Conservation (phyloP, 2,329 filamentous ascomycete genomes). For the Aureobasidium sp. region DNA sequence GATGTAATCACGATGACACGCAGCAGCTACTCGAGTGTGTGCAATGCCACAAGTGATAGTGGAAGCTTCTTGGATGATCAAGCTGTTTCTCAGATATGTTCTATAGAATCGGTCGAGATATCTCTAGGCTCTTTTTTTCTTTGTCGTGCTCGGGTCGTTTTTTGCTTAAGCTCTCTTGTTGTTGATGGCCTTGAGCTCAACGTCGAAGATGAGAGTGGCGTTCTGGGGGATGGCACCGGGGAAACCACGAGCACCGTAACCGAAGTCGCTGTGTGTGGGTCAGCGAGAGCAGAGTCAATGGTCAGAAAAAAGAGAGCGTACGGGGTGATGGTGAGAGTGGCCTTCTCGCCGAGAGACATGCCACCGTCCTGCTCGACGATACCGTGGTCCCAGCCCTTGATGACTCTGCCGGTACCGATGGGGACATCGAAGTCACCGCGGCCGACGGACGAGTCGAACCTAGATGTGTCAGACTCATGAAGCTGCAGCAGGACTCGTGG, state of each 20-base stretch:
- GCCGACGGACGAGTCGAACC: constrained; percentile 82
- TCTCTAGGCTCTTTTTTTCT: constrained; percentile 1
- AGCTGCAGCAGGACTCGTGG: neutral
- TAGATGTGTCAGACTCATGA: constrained; percentile 32
- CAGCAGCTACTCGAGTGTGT: neutral
- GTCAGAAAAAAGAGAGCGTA: constrained; percentile 37
- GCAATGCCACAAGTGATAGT: no score
- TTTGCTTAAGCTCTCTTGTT: constrained; percentile 36
- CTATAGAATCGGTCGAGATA: neutral
- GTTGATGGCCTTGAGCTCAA: constrained; percentile 61
- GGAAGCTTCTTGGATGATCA: neutral
- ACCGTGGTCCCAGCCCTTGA: constrained; percentile 67
- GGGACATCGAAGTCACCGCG: constrained; percentile 67
- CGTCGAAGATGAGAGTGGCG: constrained; percentile 71
- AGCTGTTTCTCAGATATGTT: neutral
- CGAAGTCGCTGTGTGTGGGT: constrained; percentile 49
- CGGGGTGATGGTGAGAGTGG: constrained; percentile 73
- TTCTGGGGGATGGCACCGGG: constrained; percentile 68
- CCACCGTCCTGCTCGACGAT: constrained; percentile 48
- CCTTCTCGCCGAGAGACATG: constrained; percentile 90
- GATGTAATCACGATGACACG: neutral
- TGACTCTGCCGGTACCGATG: constrained; percentile 81
- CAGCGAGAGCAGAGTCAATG: neutral
- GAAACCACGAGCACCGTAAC: constrained; percentile 63
- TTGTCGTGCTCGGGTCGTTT: constrained; percentile 16